phyloP scores from a whole-genome alignment of 2,329 filamentous ascomycete species.

The Stachybotrys chartarum region DNA sequence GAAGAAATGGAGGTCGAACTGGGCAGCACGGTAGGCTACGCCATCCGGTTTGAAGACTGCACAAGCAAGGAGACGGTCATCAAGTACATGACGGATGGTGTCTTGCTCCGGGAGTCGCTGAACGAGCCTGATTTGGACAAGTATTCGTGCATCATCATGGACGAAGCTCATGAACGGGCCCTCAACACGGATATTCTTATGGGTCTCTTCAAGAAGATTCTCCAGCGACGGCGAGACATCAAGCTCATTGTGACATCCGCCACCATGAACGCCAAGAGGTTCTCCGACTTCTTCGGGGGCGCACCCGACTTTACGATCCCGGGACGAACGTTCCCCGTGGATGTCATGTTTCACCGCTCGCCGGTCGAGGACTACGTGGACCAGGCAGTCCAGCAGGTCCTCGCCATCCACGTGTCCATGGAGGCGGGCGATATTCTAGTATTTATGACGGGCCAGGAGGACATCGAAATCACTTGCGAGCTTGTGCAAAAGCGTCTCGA shows the following conservation, averaged over 20 bases:
- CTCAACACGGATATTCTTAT: constrained; percentile 96
- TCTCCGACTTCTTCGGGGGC: constrained; percentile 92
- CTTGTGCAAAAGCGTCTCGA: constrained; percentile 81
- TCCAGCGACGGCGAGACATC: constrained; percentile 80
- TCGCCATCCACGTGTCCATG: constrained; percentile 95
- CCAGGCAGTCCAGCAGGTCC: constrained; percentile 88
- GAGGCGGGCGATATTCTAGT: constrained; percentile 89
- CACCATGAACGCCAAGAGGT: constrained; percentile 96
- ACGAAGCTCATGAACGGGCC: constrained; percentile 94
- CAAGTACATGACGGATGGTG: constrained; percentile 99
- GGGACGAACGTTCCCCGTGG: constrained; percentile 92
- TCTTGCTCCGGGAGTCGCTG: constrained; percentile 85
- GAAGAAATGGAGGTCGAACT: constrained; percentile 97
- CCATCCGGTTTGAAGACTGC: constrained; percentile 97
- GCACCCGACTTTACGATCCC: constrained; percentile 96
- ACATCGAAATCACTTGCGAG: constrained; percentile 96
- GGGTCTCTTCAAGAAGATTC: constrained; percentile 95
- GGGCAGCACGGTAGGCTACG: constrained; percentile 85
- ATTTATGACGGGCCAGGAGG: constrained; percentile 99
- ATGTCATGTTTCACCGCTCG: constrained; percentile 90
- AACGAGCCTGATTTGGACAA: constrained; percentile 89
- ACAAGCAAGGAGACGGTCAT: constrained; percentile 93
- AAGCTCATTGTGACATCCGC: constrained; percentile 97
- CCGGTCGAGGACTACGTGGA: constrained; percentile 98
- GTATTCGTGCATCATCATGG: constrained; percentile 99